These are phyloP conservation scores for Coprinopsis cinerea DNA, from an alignment of 768 basidiomycete species.

Conservation along the genomic window DNA sequence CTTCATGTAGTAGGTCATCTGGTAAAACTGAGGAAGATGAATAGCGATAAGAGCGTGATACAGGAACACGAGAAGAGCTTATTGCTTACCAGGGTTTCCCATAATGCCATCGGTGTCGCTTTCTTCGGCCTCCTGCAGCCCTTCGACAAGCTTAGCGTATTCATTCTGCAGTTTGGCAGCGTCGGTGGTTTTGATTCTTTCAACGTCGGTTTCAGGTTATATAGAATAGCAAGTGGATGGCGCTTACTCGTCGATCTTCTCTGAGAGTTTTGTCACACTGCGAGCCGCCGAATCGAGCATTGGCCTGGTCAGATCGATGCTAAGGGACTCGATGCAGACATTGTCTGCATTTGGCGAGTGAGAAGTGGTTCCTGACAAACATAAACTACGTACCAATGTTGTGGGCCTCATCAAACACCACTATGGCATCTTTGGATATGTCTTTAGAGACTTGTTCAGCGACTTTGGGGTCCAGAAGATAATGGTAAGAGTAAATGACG, in stretches of 20 bases:
- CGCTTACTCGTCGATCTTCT: slow-evolving; percentile 95
- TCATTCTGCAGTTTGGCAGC: slow-evolving; percentile 94
- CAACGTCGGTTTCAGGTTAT: slow-evolving; percentile 2
- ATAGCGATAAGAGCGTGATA: background rate
- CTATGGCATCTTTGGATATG: slow-evolving; percentile 94
- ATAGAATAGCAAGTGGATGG: background rate
- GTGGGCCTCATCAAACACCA: slow-evolving; percentile 99
- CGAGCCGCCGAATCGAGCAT: slow-evolving; percentile 94
- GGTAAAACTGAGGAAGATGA: slow-evolving; percentile 55
- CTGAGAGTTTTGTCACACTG: slow-evolving; percentile 79
- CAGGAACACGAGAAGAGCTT: background rate
- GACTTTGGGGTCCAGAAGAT: slow-evolving; percentile 96
- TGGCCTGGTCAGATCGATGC: slow-evolving; percentile 93
- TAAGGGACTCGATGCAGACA: slow-evolving; percentile 97
- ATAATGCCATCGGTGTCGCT: slow-evolving; percentile 77
- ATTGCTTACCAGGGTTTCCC: slow-evolving; percentile 74
- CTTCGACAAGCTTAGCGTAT: slow-evolving; percentile 92
- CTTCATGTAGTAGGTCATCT: slow-evolving; percentile 91
- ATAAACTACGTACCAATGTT: slow-evolving; percentile 72
- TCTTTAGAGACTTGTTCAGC: slow-evolving; percentile 99
- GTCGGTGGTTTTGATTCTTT: slow-evolving; percentile 92
- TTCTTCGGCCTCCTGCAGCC: slow-evolving; percentile 70
- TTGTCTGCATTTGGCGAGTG: slow-evolving; percentile 58
- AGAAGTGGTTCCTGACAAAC: background rate
- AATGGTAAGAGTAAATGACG: slow-evolving; percentile 99